Evolutionary conservation across 495 filamentous ascomycete species (phyloP).

Genomic region (Oleoguttula mirabilis): DNA sequence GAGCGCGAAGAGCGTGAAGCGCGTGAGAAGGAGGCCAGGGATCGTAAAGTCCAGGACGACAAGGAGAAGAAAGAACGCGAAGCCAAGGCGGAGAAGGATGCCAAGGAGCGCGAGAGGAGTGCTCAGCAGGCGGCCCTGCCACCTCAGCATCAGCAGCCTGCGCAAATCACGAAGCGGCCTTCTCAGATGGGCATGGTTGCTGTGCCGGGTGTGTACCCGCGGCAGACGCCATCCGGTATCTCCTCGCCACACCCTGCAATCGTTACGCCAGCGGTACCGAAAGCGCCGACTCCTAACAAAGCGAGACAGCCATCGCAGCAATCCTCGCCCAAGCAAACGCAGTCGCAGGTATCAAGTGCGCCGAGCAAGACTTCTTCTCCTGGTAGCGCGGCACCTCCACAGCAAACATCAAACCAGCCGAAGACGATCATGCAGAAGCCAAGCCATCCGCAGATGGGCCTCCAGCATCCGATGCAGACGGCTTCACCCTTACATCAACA

Average conservation of each 20-base stretch:
- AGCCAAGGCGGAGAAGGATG: constrained; percentile 30
- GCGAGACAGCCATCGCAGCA: constrained; percentile 71
- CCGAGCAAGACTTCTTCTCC: constrained; percentile 58
- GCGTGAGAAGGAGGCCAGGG: constrained; percentile 45
- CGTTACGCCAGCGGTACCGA: constrained; percentile 71
- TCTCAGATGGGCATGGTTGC: constrained; percentile 38
- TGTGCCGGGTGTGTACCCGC: constrained; percentile 43
- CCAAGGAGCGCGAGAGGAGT: constrained; percentile 52
- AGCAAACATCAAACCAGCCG: constrained; percentile 30
- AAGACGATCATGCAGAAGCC: constrained; percentile 29
- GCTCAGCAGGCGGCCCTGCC: constrained; percentile 39
- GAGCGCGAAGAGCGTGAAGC: constrained; percentile 68
- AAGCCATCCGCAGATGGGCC: constrained; percentile 19
- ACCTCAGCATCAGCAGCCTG: constrained; percentile 10
- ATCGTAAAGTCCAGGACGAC: constrained; percentile 41
- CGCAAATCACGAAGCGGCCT: constrained; percentile 32
- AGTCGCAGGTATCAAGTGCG: constrained; percentile 31
- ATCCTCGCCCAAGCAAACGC: constrained; percentile 54
- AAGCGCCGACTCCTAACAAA: constrained; percentile 59
- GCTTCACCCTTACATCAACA: constrained; percentile 36
- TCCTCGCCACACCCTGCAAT: constrained; percentile 68
- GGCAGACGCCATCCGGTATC: constrained; percentile 36
- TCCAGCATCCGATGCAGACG: constrained; percentile 38
- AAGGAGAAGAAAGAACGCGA: constrained; percentile 38
- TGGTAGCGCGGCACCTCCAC: constrained; percentile 39